These are phyloP conservation scores for Rhododendron williamsianum DNA, from an alignment of 148 eudicot species.

Conservation along the genomic window DNA sequence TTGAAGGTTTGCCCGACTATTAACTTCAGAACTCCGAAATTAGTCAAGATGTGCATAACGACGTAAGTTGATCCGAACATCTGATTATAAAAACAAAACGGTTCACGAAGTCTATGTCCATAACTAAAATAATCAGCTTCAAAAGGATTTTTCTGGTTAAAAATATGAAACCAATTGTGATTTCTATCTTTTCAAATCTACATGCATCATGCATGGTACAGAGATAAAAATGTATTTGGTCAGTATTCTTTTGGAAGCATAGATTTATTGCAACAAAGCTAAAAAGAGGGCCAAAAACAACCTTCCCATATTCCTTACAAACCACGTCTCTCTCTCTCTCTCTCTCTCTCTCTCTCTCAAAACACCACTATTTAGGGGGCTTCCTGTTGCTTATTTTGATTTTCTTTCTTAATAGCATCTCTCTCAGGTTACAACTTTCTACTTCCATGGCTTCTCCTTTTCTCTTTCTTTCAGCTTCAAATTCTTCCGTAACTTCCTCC, in stretches of 20 bases:
- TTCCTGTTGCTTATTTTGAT: slow-evolving; percentile 21
- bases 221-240: slow-evolving; percentile 23
- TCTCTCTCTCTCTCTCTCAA: slow-evolving; percentile 5
- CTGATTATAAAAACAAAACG: too few species aligned
- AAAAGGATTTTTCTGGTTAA: background rate
- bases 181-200: background rate
- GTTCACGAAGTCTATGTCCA: background rate
- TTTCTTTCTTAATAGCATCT: slow-evolving; percentile 23
- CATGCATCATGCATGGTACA: slow-evolving; percentile 9
- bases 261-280: slow-evolving; percentile 17
- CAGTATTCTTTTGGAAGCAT: slow-evolving; percentile 4
- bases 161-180: background rate
- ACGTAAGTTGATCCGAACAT: too few species aligned
- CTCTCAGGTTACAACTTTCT: slow-evolving; percentile 10
- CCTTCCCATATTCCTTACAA: slow-evolving; percentile 40
- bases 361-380: slow-evolving; percentile 39
- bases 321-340: slow-evolving; percentile 53
- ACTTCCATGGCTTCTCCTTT: slow-evolving; percentile 16
- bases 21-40: too few species aligned
- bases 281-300: slow-evolving; percentile 25
- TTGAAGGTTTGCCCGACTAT: accelerated
- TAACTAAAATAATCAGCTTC: background rate
- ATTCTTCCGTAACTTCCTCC: background rate
- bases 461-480: background rate
- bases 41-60: too few species aligned